Base-by-base conservation (phyloP, 441 rosid species). In the Arabidopsis lyrata region DNA sequence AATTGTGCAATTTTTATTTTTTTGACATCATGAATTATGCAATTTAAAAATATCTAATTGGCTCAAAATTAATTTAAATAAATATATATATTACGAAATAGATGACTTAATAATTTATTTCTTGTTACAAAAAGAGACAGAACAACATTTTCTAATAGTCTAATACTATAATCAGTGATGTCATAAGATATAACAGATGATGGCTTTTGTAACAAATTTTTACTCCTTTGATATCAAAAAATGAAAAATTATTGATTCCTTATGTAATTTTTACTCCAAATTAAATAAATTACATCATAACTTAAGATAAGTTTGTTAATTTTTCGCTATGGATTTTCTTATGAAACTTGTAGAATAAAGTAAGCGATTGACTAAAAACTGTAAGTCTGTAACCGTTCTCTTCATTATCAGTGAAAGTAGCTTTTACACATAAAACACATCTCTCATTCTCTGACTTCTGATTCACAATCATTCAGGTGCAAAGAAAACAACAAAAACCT, bases 361-460 rank as follows among this genome's bases (percentile, higher is more conserved):
- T 15, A 45, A 45, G 24, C 52, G 2, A 48, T 3, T 16, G 12
- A 18, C 52, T 1, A 1, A 48, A 16, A 3, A 48, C 9, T 16
- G 24, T n/a, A n/a, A n/a, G n/a, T n/a, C n/a, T n/a, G n/a, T 48
- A 48, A 48, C 18, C 5, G 5, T 16, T 48, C 2, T 50, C 5
- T 10, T 50, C 55, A 50, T 50, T 11, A 50, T 50, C 8, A 50
- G n/a, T 50, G 55, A 50, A 20, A 34, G 34, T 16, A 34, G 69
- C 66, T 66, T 66, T 48, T 66, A 66, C 63, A 61, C 55, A 45
- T 41, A 59, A 59, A 75, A 68, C 49, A 47, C 50, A 68, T 61
- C 58, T 61, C 58, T 44, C 27, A 47, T 65, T 66, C 8, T 18
- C 8, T 50, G 49, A 31, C 61, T 41, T 58, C 38, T 67, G 29